Evolutionary conservation across 2,329 filamentous ascomycete species (phyloP).

Genomic region (Neonectria punicea): DNA sequence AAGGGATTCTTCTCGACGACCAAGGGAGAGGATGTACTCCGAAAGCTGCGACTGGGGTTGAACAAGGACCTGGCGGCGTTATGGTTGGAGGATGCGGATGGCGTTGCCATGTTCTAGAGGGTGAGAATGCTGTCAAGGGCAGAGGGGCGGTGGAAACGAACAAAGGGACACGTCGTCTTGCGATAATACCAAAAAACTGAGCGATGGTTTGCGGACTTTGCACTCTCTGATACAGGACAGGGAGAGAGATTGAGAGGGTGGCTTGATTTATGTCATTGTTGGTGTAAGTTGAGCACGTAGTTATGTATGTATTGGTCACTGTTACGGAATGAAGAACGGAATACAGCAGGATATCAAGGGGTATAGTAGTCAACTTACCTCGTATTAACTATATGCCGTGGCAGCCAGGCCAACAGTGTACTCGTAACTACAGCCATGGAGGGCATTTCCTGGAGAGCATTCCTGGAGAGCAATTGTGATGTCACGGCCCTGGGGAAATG

Average conservation of each 20-base stretch:
- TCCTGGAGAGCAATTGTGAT: neutral
- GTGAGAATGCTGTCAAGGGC: constrained; percentile 16
- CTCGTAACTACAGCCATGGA: no score
- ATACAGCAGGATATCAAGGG: neutral
- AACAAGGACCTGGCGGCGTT: constrained; percentile 77
- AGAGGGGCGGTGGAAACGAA: constrained; percentile 19
- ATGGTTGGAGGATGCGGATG: constrained; percentile 75
- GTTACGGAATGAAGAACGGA: neutral
- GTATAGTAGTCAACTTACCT: no score
- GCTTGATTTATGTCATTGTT: constrained; percentile 8
- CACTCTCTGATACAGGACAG: neutral
- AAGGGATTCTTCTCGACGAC: constrained; percentile 76
- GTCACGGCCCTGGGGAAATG: neutral
- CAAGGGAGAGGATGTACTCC: constrained; percentile 76
- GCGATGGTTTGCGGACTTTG: constrained; percentile 1
- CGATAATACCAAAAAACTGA: constrained; percentile 33
- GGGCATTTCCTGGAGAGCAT: no score
- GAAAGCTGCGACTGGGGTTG: constrained; percentile 76
- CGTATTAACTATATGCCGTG: no score
- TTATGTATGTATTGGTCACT: constrained; percentile 2
- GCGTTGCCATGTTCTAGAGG: constrained; percentile 54
- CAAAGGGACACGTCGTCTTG: constrained; percentile 23
- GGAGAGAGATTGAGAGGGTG: neutral
- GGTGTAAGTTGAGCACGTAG: constrained; percentile 9
- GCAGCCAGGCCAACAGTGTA: no score